phyloP scores from a whole-genome alignment of 257 asterid species.

The Salvia miltiorrhiza region DNA sequence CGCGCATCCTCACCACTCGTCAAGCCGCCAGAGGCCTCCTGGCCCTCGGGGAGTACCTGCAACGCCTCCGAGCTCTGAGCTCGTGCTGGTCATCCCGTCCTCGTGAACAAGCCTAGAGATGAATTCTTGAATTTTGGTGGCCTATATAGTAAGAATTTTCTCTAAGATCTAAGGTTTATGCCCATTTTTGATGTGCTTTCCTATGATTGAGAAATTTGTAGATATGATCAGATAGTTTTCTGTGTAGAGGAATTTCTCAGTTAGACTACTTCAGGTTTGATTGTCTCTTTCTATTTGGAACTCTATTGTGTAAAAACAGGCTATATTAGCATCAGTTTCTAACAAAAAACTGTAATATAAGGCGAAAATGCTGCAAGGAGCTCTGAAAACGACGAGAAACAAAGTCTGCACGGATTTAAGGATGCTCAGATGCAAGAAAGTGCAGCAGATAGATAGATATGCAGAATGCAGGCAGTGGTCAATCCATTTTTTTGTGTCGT shows the following conservation, averaged over 20 bases:
- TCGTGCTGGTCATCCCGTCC: conserved; percentile 43
- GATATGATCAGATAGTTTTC: conserved; percentile 25
- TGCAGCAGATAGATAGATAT: not conserved
- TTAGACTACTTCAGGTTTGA: not conserved
- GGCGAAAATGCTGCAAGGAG: not conserved
- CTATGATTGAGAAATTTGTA: conserved; percentile 32
- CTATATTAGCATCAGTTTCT: not conserved
- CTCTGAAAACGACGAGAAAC: not conserved
- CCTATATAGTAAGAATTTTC: not conserved
- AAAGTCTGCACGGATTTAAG: not conserved
- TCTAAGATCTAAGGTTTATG: not conserved
- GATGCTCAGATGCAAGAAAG: not conserved
- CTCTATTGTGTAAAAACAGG: not conserved
- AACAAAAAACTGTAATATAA: not conserved
- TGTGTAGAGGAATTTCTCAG: conserved; percentile 13
- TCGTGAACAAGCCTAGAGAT: conserved; percentile 12
- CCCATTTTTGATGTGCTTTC: conserved; percentile 28
- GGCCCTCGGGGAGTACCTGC: conserved; percentile 50
- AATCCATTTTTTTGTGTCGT: not conserved
- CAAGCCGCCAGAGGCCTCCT: conserved; percentile 50
- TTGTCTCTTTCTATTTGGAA: not conserved
- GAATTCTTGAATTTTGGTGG: not conserved
- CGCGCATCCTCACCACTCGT: conserved; percentile 32
- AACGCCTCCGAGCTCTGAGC: conserved; percentile 46
- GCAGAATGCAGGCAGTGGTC: not conserved